These are phyloP conservation scores for Eleusine indica DNA, from an alignment of 176 grass and related monocot genomes.

Conservation along the genomic window DNA sequence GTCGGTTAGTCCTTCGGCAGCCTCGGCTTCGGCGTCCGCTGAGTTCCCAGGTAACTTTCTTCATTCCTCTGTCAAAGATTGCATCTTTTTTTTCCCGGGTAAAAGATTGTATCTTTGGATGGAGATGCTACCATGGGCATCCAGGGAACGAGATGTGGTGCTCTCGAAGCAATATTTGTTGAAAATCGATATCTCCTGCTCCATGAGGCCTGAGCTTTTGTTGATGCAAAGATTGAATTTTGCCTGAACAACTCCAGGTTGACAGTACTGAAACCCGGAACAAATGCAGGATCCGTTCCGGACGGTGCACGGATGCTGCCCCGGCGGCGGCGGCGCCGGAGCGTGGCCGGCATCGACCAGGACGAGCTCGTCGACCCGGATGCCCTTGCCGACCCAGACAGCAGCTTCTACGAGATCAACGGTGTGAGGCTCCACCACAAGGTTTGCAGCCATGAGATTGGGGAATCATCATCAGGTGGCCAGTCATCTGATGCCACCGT, in stretches of 20 bases:
- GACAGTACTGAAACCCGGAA: background rate
- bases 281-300: conserved; percentile 29
- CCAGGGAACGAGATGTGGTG: background rate
- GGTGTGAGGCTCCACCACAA: conserved; percentile 83
- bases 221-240: background rate
- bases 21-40: conserved; percentile 39
- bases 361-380: conserved; percentile 70
- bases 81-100: background rate
- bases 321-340: conserved; percentile 37
- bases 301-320: conserved; percentile 44
- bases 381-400: conserved; percentile 72
- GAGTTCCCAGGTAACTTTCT: conserved; percentile 45
- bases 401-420: conserved; percentile 80
- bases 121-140: background rate
- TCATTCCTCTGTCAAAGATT: background rate
- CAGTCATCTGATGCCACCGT: conserved; percentile 20
- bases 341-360: conserved; percentile 79
- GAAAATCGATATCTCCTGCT: background rate
- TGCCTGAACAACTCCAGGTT: background rate
- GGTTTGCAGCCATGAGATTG: conserved; percentile 55
- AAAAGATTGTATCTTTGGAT: background rate
- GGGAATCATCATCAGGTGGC: conserved; percentile 1
- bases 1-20: background rate
- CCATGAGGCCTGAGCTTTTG: background rate
- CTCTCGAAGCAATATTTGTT: background rate